phyloP scores from a whole-genome alignment of 2,329 filamentous ascomycete species.

The Passalora sequoiae region DNA sequence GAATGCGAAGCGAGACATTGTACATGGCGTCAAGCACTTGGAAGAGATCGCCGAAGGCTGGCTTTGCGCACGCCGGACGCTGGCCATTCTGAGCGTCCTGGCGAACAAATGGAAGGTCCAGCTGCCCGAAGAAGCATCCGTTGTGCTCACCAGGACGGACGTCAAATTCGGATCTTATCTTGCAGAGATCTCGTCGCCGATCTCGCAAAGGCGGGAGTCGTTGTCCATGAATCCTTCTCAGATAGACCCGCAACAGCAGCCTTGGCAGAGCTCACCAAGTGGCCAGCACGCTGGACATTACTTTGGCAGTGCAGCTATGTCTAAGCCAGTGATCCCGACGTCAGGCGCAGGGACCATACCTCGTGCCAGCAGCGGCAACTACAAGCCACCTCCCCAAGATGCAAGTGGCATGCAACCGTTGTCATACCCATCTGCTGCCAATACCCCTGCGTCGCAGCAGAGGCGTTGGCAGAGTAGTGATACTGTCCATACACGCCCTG shows the following conservation, averaged over 20 bases:
- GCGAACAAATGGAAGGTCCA: conserved; percentile 86
- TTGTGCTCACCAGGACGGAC: conserved; percentile 72
- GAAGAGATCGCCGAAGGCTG: conserved; percentile 96
- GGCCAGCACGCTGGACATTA: neutral
- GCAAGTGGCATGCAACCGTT: conserved; percentile 21
- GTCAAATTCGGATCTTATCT: conserved; percentile 69
- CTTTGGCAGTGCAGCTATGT: neutral
- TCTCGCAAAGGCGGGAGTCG: conserved; percentile 9
- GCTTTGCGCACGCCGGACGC: conserved; percentile 79
- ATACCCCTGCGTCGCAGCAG: conserved; percentile 17
- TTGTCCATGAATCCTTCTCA: conserved; percentile 3
- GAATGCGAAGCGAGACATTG: conserved; percentile 81
- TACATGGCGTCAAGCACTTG: conserved; percentile 82
- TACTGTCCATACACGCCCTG: conserved; percentile 23
- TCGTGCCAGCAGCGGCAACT: conserved; percentile 15
- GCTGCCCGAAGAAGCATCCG: conserved; percentile 74
- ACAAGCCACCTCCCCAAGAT: conserved; percentile 21
- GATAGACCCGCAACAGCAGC: conserved; percentile 7
- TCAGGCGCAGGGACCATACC: conserved; percentile 8
- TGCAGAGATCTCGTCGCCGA: conserved; percentile 54
- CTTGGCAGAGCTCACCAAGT: conserved; percentile 10
- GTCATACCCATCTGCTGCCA: conserved; percentile 23
- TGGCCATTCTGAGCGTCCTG: conserved; percentile 78
- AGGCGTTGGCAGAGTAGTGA: conserved; percentile 8
- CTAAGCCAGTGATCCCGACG: neutral